Conservation (phyloP, 1,284 basidiomycete genomes). For the Ustilago loliicola region DNA sequence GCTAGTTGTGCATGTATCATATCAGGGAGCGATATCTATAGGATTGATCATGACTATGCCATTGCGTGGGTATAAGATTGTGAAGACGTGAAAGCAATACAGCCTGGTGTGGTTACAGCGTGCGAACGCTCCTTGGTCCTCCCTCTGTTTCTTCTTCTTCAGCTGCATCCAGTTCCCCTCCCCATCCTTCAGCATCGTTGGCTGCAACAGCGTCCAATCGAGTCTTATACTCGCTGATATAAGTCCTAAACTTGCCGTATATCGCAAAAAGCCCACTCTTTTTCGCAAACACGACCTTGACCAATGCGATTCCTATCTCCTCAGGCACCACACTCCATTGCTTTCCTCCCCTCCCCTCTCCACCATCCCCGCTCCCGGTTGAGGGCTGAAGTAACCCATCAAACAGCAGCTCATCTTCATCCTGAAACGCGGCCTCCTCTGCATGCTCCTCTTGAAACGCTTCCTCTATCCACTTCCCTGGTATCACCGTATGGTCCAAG, state of each 20-base stretch:
- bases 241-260: slow-evolving; percentile 25
- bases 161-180: slow-evolving; percentile 15
- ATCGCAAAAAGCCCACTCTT: slow-evolving; percentile 38
- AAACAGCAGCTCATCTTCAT: slow-evolving; percentile 33
- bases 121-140: slow-evolving; percentile 42
- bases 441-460: background rate
- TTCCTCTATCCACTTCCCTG: slow-evolving; percentile 10
- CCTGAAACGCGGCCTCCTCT: background rate
- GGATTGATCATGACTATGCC: too few relatives aligned
- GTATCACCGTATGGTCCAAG: slow-evolving; percentile 11
- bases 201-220: slow-evolving; percentile 1
- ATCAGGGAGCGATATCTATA: background rate
- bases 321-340: slow-evolving; percentile 17
- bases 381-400: slow-evolving; percentile 18
- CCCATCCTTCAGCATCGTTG: background rate
- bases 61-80: background rate
- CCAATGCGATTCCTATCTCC: slow-evolving; percentile 36
- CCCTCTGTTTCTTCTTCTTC: slow-evolving; percentile 29
- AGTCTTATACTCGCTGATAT: slow-evolving; percentile 31
- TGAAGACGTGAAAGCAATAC: too few relatives aligned
- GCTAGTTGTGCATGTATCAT: slow-evolving; percentile 3
- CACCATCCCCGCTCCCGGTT: too few relatives aligned
- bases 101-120: slow-evolving; percentile 16
- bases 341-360: background rate
- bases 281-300: slow-evolving; percentile 43